A percentile compares a stretch with the other conserved stretches of the same genome.
These are phyloP conservation scores for Henckelia pumila DNA, from an alignment of 257 asterid genomes.

Conservation along the genomic window DNA sequence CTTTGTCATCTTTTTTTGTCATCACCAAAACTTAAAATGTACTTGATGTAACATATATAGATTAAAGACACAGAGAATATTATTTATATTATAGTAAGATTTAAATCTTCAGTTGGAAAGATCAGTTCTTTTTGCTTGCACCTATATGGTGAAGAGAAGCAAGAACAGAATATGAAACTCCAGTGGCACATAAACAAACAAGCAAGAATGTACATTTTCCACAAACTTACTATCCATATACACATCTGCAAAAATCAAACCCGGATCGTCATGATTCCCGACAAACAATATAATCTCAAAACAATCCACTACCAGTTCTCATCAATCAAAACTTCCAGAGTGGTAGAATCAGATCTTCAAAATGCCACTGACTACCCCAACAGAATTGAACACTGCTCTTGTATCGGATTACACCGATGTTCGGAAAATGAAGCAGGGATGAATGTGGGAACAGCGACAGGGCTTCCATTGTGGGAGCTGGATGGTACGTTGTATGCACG, in stretches of 20 bases:
- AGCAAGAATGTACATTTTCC: constrained; percentile 31
- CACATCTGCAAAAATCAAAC: constrained; percentile 7
- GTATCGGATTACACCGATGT: background rate
- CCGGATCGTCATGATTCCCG: background rate
- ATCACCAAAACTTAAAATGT: too few relatives aligned
- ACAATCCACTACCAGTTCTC: background rate
- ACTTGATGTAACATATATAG: too few relatives aligned
- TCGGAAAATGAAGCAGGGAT: constrained; percentile 20
- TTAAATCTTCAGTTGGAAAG: too few relatives aligned
- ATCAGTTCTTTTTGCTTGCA: background rate
- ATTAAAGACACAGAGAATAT: too few relatives aligned
- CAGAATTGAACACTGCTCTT: background rate
- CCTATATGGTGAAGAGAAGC: background rate
- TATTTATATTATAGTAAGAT: too few relatives aligned
- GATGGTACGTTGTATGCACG: constrained; percentile 29
- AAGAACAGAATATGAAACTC: background rate
- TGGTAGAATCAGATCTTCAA: too few relatives aligned
- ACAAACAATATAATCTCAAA: too few relatives aligned
- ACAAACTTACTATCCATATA: constrained; percentile 19
- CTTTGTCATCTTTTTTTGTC: too few relatives aligned
- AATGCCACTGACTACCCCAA: background rate
- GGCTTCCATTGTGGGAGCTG: constrained; percentile 21
- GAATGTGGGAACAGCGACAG: constrained; percentile 12
- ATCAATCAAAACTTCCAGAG: too few relatives aligned
- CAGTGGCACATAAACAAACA: background rate